Base-by-base conservation (phyloP, 2,329 filamentous ascomycete species). In the Emergomyces orientalis region DNA sequence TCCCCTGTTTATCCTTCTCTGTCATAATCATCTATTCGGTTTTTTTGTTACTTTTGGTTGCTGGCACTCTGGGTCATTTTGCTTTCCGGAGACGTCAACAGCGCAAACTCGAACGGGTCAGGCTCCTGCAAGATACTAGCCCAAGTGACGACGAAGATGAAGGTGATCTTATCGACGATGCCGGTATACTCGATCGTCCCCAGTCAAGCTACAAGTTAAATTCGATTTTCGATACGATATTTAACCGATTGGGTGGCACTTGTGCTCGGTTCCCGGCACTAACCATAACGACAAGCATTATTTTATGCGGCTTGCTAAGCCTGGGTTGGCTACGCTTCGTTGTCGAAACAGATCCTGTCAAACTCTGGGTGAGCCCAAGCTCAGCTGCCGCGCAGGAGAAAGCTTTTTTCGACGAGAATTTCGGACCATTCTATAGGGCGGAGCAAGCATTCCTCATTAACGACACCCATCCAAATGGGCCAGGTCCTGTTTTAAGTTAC, bases 401-500 rank as follows among this genome's bases (percentile, higher is more conserved):
- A 78, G 83, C 84, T 1, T 99, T 95, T 73, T 99, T 97, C 67
- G 95, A 99, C 72, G 75, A 84, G 43, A 91, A 91, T 69, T 99
- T 99, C 73, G 95, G 94, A 0, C 91, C 93, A 0, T 99, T 99
- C 72, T 99, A 94, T 76, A 89, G 94, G 49, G 89, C 92, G 0
- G 90, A 99, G 74, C 94, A 99, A 76, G 85, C 87, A 0, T 99
- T 99, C 74, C 76, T 99, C 17, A 91, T 97, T 65, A 99, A 97
- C 66, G 92, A 97, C 68, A 91, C 86, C 0, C 74, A 82, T 0
- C 70, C 81, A 1, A 80, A 81, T 2, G 84, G 84, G 0, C 82
- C 86, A 2, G 86, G 88, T 0, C 89, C 91, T 0, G 91, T 97
- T 1, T 78, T 99, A 63, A 91, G 85, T 74, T 94, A 95, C 68